Evolutionary conservation across 1,284 basidiomycete genomes (phyloP), one percentile per base, ranked within the genome.

Genomic region (Coriolopsis trogii): DNA sequence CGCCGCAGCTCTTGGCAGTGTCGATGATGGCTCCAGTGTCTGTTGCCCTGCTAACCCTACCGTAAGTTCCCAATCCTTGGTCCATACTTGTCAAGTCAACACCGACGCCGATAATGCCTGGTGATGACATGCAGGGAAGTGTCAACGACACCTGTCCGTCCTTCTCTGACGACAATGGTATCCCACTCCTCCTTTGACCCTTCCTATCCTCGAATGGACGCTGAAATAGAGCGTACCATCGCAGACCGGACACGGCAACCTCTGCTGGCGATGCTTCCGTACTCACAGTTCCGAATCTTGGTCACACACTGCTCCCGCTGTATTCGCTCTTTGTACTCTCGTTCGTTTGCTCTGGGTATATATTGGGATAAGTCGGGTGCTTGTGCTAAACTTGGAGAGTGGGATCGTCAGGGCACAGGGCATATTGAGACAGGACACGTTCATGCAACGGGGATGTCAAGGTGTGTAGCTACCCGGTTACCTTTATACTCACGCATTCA

Each of bases 1-100:
- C 51, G 64, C 75, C n/a, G 71, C 79, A 13, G 85, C 85, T 13
- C 71, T 90, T 30, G 88, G 88, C 23, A 85, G 81, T 48, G 82
- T 86, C 12, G 69, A 72, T 51, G 67, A 86, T 36, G 85, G 77
- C 6, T 72, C 76, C 21, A 73, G 79, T 50, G 85, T 75, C 9
- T 91, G 89, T 63, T 91, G 89, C 66, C 87, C 88, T 30, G 76
- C 77, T 6, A 68, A 89, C 56, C 85, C 87, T 16, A 77, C 75
- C 28, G 85, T 87, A 56, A 45, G 75, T 70, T 6, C 34, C 41
- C 20, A 20, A 47, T 18, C 33, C 46, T 20, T 38, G 4, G 21
- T 46, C 25, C 20, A 25, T 8, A 16, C 47, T 42, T 25, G n/a
- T n/a, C n/a, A n/a, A n/a, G n/a, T n/a, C n/a, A n/a, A n/a, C n/a